These are phyloP conservation scores for Vitis rupestris DNA, from an alignment of 164 flowering plant genomes.

Conservation along the genomic window DNA sequence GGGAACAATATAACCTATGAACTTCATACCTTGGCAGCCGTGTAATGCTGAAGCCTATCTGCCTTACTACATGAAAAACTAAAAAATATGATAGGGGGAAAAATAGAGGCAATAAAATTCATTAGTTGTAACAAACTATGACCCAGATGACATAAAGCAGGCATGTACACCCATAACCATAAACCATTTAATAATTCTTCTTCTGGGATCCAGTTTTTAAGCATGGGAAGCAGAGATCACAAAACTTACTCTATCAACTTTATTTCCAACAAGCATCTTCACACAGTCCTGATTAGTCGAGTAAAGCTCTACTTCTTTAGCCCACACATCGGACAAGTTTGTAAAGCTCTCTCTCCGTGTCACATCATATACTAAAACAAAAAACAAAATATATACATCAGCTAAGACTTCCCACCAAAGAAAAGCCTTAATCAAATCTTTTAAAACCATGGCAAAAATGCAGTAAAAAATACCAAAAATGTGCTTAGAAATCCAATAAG, in stretches of 20 bases:
- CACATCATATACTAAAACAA: constrained; percentile 69
- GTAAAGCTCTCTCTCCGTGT: constrained; percentile 75
- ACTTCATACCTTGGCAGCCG: too few species aligned
- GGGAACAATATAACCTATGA: too few species aligned
- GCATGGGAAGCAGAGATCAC: neutral
- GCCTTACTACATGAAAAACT: neutral
- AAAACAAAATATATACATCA: constrained; percentile 3
- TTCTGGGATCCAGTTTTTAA: too few species aligned
- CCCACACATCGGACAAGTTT: constrained; percentile 78
- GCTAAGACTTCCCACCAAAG: too few species aligned
- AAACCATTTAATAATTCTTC: neutral
- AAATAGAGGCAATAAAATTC: neutral
- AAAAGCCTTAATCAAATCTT: too few species aligned
- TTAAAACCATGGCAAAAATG: too few species aligned
- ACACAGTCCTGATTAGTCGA: constrained; percentile 72
- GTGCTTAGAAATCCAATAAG: too few species aligned
- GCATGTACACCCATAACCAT: neutral
- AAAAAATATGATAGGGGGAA: neutral
- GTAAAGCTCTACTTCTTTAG: constrained; percentile 76
- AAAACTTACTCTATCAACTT: constrained; percentile 72
- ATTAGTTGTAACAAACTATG: neutral
- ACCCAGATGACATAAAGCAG: neutral
- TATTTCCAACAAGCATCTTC: constrained; percentile 86
- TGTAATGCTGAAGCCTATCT: neutral
- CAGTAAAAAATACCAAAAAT: too few species aligned